Conservation (phyloP, 2,329 filamentous ascomycete species). For the Stenocarpella maydis region DNA sequence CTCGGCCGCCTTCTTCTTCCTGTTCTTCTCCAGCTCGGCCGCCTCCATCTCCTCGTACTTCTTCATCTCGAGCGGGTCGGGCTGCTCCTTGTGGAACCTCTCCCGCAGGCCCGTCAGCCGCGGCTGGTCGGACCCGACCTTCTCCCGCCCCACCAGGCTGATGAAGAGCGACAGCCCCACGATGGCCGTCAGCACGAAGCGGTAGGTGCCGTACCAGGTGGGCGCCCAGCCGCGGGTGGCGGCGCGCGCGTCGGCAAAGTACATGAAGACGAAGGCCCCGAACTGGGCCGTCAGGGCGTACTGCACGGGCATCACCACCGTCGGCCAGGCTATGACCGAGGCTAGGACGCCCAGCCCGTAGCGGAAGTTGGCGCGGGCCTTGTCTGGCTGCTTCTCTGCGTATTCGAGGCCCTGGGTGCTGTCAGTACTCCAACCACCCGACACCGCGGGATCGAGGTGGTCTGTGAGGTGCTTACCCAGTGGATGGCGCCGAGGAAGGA, state of each 20-base stretch:
- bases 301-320: slow-evolving; percentile 82
- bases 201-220: slow-evolving; percentile 86
- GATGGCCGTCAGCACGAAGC: slow-evolving; percentile 90
- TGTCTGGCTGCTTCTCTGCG: slow-evolving; percentile 70
- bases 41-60: slow-evolving; percentile 57
- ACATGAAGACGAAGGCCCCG: slow-evolving; percentile 82
- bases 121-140: slow-evolving; percentile 62
- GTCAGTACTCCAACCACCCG: not conserved
- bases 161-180: slow-evolving; percentile 84
- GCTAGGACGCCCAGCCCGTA: slow-evolving; percentile 86
- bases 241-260: slow-evolving; percentile 83
- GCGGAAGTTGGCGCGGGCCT: slow-evolving; percentile 74
- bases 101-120: slow-evolving; percentile 48
- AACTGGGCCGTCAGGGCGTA: slow-evolving; percentile 89
- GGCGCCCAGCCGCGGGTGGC: slow-evolving; percentile 80
- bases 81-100: slow-evolving; percentile 49
- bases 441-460: not conserved
- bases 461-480: slow-evolving; percentile 62
- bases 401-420: slow-evolving; percentile 74
- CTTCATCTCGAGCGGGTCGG: slow-evolving; percentile 44
- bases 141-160: slow-evolving; percentile 82
- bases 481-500: slow-evolving; percentile 94
- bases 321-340: slow-evolving; percentile 87
- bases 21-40: slow-evolving; percentile 49
- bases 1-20: slow-evolving; percentile 50